Base-by-base conservation (phyloP, 805 yeast genomes). In the Hanseniaspora occidentalis region DNA sequence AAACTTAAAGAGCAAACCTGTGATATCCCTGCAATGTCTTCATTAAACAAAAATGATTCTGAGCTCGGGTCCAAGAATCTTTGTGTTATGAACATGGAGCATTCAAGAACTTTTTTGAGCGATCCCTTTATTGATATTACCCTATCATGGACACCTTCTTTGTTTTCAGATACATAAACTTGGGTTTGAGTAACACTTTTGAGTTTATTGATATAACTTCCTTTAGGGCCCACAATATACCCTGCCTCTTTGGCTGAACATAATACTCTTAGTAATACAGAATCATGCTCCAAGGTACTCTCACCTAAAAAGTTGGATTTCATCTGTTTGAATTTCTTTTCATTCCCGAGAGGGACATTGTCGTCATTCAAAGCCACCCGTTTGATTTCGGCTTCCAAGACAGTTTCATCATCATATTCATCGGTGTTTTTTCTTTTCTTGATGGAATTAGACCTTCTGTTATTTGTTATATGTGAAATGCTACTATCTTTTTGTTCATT, bases 161-260 rank as follows among this genome's bases (percentile, higher is more conserved):
- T 63, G 54, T 83, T 82, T 41, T 82, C 89, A 49, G 83, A 74
- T 11, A 82, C 84, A 50, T 76, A 74, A 35, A 84, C 69, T 47
- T 80, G 67, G 6, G 83, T 79, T 41, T 67, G 67, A 2, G 89
- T 76, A 38, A 66, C 65, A 9, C 71, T 77, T 48, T 83, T 75
- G 41, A 83, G 70, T 44, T 69, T 77, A 34, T 71, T 67, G 38
- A 83, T 80, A 13, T 69, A 72, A 43, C 78, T 84, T n/a, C 94
- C 94, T 42, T 79, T 80, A 48, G 78, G 79, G 0, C 94, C 94
- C 13, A 83, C 89, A 36, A 83, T 67, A 17, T 71, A 57, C 2
- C 83, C 76, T 1, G 94, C 88, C 52, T 84, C 88, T 48, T 75
- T 79, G 13, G 79, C 82, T 3, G 75, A 70, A 48, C 88, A 79